These are phyloP conservation scores for Penicillium alfredii DNA, from an alignment of 495 filamentous ascomycete genomes.

Conservation along the genomic window DNA sequence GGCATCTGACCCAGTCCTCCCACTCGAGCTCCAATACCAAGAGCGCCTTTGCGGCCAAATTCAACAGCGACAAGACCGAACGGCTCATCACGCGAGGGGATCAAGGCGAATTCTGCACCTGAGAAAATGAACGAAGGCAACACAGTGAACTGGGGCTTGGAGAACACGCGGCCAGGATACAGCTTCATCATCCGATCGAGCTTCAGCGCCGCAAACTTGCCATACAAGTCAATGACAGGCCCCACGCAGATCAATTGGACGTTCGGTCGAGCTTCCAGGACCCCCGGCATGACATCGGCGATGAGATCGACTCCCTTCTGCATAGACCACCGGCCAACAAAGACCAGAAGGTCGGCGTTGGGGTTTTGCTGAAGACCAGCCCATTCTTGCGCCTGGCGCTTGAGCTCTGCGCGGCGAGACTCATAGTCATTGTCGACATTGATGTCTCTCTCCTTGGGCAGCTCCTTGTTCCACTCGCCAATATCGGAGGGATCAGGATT, in stretches of 20 bases:
- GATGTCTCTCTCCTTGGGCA: slow-evolving; percentile 47
- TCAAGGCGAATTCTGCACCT: slow-evolving; percentile 73
- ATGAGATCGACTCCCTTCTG: slow-evolving; percentile 77
- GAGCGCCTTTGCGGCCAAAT: slow-evolving; percentile 70
- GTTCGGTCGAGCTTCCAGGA: slow-evolving; percentile 61
- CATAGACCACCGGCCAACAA: slow-evolving; percentile 74
- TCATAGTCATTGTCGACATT: slow-evolving; percentile 55
- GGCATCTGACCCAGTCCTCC: slow-evolving; percentile 72
- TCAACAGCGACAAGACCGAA: slow-evolving; percentile 80
- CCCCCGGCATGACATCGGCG: slow-evolving; percentile 66
- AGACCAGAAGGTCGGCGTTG: slow-evolving; percentile 67
- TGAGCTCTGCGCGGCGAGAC: slow-evolving; percentile 48
- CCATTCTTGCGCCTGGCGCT: slow-evolving; percentile 71
- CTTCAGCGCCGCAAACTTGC: slow-evolving; percentile 71
- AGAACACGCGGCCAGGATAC: slow-evolving; percentile 72
- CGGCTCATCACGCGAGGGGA: slow-evolving; percentile 73
- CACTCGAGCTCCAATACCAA: slow-evolving; percentile 65
- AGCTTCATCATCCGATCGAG: slow-evolving; percentile 64
- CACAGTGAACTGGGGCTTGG: slow-evolving; percentile 70
- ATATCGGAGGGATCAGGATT: slow-evolving; percentile 75
- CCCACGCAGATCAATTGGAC: slow-evolving; percentile 68
- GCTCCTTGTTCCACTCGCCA: slow-evolving; percentile 56
- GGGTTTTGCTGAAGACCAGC: slow-evolving; percentile 61
- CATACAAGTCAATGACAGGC: slow-evolving; percentile 72
- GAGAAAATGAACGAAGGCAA: slow-evolving; percentile 72